Percentiles rank a stretch among this genome's conserved stretches.
Evolutionary conservation across 2,329 filamentous ascomycete genomes (phyloP).

Genomic region (Fusarium devonianum): DNA sequence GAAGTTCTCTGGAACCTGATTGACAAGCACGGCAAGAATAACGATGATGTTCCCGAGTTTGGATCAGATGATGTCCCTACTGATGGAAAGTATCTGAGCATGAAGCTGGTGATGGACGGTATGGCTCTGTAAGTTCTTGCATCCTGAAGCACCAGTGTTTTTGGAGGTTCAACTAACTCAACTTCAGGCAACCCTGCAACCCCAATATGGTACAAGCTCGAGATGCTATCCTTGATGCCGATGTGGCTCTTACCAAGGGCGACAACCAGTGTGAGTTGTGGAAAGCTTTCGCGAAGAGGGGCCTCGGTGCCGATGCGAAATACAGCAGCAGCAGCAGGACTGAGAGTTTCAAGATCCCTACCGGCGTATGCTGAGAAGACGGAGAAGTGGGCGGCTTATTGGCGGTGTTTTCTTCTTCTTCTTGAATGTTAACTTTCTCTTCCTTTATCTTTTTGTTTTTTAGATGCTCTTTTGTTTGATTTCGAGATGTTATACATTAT

Average conservation of each 20-base stretch:
- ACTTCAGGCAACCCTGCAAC: constrained; percentile 58
- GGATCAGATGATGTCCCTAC: constrained; percentile 54
- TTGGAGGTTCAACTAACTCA: constrained; percentile 41
- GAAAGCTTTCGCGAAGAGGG: constrained; percentile 64
- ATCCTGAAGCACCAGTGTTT: too few species aligned
- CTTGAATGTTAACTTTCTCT: too few species aligned
- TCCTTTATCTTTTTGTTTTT: too few species aligned
- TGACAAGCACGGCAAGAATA: constrained; percentile 61
- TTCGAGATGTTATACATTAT: too few species aligned
- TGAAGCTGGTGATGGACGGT: constrained; percentile 61
- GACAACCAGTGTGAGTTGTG: constrained; percentile 60
- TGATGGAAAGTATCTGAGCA: constrained; percentile 59
- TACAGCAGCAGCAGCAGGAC: constrained; percentile 42
- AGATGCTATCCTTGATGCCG: constrained; percentile 64
- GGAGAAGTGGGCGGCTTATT: too few species aligned
- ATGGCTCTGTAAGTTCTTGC: constrained; percentile 51
- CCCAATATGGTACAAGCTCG: constrained; percentile 61
- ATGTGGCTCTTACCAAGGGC: constrained; percentile 58
- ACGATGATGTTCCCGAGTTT: constrained; percentile 51
- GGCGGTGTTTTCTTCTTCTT: too few species aligned
- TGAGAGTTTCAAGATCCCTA: constrained; percentile 44
- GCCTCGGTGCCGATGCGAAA: constrained; percentile 53
- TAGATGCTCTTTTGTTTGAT: too few species aligned
- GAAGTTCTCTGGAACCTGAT: constrained; percentile 66
- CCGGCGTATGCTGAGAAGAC: constrained; percentile 39